Evolutionary conservation across 176 grass and related monocot genomes (phyloP).

Genomic region (Rhipidocladum racemiflorum): DNA sequence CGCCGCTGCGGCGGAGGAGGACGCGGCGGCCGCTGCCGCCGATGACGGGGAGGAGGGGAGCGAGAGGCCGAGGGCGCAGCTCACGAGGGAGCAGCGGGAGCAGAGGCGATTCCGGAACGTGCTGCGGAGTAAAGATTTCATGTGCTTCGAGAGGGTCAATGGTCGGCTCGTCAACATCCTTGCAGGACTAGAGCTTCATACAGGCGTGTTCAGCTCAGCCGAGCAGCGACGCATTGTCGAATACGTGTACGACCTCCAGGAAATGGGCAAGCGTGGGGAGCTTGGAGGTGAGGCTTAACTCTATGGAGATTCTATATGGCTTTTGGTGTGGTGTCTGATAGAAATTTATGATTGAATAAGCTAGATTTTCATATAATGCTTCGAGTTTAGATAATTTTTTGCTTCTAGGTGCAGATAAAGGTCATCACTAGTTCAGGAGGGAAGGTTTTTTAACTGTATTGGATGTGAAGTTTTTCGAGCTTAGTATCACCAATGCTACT

Average conservation of each 20-base stretch:
- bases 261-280: slow-evolving; percentile 37
- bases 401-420: neutral
- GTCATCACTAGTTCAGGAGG: neutral
- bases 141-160: slow-evolving; percentile 37
- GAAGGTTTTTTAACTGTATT: neutral
- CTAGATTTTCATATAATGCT: neutral
- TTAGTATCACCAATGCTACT: neutral
- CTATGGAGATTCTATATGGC: neutral
- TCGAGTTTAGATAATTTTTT: neutral
- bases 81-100: slow-evolving; percentile 52
- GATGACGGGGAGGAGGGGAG: slow-evolving; percentile 35
- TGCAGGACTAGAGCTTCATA: slow-evolving; percentile 49
- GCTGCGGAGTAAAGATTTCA: slow-evolving; percentile 41
- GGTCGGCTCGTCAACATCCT: slow-evolving; percentile 47
- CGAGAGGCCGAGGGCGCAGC: slow-evolving; percentile 21
- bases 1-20: slow-evolving; percentile 59
- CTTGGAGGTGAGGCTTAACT: slow-evolving; percentile 46
- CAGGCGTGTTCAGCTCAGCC: slow-evolving; percentile 39
- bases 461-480: neutral
- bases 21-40: neutral
- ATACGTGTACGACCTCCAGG: slow-evolving; percentile 43
- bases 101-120: slow-evolving; percentile 38
- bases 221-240: slow-evolving; percentile 49
- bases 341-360: neutral
- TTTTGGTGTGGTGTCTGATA: neutral